Percentiles rank a stretch among this genome's conserved stretches.
Conservation (phyloP, 257 asterid species). For the Nicotiana knightiana region DNA sequence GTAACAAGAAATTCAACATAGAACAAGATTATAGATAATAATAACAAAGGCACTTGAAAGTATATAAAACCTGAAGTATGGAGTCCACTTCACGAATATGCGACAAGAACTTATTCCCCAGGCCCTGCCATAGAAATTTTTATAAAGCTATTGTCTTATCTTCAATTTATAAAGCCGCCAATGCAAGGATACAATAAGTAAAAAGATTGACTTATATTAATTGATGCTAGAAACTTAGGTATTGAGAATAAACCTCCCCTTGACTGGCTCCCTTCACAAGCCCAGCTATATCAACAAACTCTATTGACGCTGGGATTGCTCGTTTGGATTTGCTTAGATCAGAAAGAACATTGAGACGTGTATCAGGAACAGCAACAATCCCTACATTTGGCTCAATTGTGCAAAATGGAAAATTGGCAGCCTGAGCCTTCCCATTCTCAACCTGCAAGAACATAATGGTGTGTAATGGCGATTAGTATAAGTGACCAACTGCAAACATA, state of each 20-base stretch:
- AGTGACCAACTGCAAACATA: neutral
- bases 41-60: neutral
- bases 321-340: conserved; percentile 76
- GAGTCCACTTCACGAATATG: conserved; percentile 99
- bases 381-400: conserved; percentile 97
- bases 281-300: conserved; percentile 97
- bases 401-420: conserved; percentile 95
- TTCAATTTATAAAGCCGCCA: neutral
- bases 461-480: neutral
- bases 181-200: neutral
- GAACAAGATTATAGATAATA: neutral
- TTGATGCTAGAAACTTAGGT: neutral
- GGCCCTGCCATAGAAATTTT: conserved; percentile 54
- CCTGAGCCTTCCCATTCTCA: conserved; percentile 98
- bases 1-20: neutral
- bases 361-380: conserved; percentile 92
- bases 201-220: neutral
- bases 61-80: conserved; percentile 67
- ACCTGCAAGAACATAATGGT: conserved; percentile 46
- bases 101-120: conserved; percentile 91
- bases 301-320: conserved; percentile 86
- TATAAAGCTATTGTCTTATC: neutral
- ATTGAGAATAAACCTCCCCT: conserved; percentile 70
- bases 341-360: conserved; percentile 81
- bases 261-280: conserved; percentile 99